Evolutionary conservation across 441 rosid genomes (phyloP).

Genomic region (Adansonia grandidieri): DNA sequence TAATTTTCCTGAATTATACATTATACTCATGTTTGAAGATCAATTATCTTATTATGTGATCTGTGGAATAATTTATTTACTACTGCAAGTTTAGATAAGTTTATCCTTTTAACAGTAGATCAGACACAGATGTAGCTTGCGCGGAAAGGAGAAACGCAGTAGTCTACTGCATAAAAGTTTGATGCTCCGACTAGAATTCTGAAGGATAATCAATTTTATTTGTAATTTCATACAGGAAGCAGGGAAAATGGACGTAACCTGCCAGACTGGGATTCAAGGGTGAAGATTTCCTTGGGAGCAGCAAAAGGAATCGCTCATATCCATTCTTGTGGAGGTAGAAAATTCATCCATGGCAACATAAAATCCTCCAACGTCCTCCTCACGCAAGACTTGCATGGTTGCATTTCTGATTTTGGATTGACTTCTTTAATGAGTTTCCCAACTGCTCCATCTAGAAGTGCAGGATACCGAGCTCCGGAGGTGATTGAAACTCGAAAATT

Average conservation of each 20-base stretch:
- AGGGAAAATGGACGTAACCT: slow-evolving; percentile 46
- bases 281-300: slow-evolving; percentile 54
- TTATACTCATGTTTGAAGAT: not conserved
- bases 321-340: slow-evolving; percentile 53
- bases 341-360: slow-evolving; percentile 70
- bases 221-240: slow-evolving; percentile 45
- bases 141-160: not conserved
- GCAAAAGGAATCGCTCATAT: slow-evolving; percentile 57
- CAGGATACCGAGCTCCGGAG: slow-evolving; percentile 75
- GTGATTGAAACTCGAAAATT: slow-evolving; percentile 58
- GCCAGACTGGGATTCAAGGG: slow-evolving; percentile 59
- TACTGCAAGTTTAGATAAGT: not conserved
- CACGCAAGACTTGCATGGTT: slow-evolving; percentile 52
- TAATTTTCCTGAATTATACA: not conserved
- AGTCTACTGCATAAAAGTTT: not conserved
- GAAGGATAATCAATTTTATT: not conserved
- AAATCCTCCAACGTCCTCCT: slow-evolving; percentile 71
- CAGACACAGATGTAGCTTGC: not conserved
- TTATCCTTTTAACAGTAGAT: not conserved
- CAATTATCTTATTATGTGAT: not conserved
- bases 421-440: slow-evolving; percentile 60
- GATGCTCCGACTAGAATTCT: not conserved
- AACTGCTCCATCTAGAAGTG: slow-evolving; percentile 53
- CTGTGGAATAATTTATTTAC: not conserved
- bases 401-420: slow-evolving; percentile 69